Conservation (phyloP, 2,329 filamentous ascomycete genomes). For the Diplodia mutila region DNA sequence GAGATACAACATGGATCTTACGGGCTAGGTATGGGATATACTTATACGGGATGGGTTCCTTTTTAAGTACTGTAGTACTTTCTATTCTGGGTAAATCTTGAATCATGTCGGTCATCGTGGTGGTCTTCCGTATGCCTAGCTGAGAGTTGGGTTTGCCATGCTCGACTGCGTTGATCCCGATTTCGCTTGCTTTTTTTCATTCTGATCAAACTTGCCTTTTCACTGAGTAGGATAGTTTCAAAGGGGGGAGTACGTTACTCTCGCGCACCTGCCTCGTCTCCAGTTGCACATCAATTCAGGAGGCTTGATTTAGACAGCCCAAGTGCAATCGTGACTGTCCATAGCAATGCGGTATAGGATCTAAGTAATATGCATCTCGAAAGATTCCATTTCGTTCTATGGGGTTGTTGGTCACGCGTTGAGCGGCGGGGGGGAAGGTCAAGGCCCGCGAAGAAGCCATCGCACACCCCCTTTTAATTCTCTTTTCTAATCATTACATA, state of each 20-base stretch:
- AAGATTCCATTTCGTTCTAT: neutral
- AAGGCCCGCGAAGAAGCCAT: neutral
- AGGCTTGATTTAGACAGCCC: no score
- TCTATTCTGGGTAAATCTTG: neutral
- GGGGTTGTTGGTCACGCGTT: neutral
- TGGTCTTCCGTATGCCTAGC: neutral
- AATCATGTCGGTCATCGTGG: neutral
- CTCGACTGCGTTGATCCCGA: neutral
- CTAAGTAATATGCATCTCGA: neutral
- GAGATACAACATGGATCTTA: neutral
- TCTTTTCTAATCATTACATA: slow-evolving; percentile 1
- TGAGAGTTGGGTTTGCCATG: neutral
- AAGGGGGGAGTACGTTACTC: neutral
- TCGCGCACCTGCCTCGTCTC: no score
- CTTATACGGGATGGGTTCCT: neutral
- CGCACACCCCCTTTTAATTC: neutral
- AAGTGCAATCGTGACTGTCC: no score
- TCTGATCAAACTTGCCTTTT: neutral
- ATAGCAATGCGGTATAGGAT: no score
- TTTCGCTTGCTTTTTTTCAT: no score
- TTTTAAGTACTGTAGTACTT: neutral
- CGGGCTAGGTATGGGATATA: neutral
- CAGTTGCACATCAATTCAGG: no score
- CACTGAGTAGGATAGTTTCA: neutral
- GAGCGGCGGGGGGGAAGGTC: no score